Evolutionary conservation across 2,329 filamentous ascomycete genomes (phyloP).

Genomic region (Aspergillus brunneoviolaceus): DNA sequence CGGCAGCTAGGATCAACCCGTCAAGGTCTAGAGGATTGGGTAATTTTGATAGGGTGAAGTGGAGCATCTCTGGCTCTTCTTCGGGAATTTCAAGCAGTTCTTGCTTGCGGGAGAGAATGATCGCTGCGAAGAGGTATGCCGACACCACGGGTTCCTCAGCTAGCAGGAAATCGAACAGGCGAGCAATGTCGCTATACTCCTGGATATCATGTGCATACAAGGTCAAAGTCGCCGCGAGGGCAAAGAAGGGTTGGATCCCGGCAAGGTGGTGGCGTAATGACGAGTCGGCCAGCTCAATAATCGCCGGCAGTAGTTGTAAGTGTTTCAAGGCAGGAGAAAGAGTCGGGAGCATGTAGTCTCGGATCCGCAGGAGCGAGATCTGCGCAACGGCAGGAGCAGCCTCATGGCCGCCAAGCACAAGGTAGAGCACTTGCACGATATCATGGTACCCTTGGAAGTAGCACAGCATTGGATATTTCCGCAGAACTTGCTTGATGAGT

Average conservation of each 20-base stretch:
- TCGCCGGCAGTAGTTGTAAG: constrained; percentile 80
- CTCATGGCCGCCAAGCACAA: constrained; percentile 69
- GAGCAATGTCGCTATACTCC: constrained; percentile 80
- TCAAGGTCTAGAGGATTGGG: constrained; percentile 81
- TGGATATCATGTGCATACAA: constrained; percentile 97
- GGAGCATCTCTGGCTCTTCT: constrained; percentile 89
- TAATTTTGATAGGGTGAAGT: constrained; percentile 82
- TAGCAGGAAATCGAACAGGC: constrained; percentile 88
- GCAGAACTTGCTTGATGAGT: constrained; percentile 77
- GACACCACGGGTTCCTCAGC: constrained; percentile 84
- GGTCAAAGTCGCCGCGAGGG: constrained; percentile 87
- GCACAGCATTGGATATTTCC: constrained; percentile 76
- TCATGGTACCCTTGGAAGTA: constrained; percentile 99
- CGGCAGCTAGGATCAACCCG: constrained; percentile 66
- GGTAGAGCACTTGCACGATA: constrained; percentile 90
- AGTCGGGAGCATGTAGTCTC: constrained; percentile 95
- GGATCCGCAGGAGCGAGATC: constrained; percentile 85
- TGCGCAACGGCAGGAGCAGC: constrained; percentile 68
- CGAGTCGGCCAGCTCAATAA: constrained; percentile 71
- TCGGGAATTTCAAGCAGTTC: constrained; percentile 82
- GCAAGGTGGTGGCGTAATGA: constrained; percentile 73
- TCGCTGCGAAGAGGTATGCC: constrained; percentile 88
- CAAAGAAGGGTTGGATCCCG: constrained; percentile 82
- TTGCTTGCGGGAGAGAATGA: constrained; percentile 74
- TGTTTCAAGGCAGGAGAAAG: constrained; percentile 79